Conservation (phyloP, 331 rosid genomes). For the Spiraea crenata region DNA sequence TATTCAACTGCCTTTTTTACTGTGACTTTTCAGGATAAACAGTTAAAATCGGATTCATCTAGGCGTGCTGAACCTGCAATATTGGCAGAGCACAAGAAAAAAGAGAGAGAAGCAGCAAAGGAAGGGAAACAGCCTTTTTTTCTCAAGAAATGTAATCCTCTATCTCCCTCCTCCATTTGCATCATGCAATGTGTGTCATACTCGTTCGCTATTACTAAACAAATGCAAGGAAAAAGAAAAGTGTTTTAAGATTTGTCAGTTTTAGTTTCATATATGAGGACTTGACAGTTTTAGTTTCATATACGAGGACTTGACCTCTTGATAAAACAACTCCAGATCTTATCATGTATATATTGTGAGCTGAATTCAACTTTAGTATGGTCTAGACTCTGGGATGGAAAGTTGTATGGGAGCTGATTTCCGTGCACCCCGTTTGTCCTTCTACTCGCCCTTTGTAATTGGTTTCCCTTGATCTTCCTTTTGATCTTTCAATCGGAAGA, state of each 20-base stretch:
- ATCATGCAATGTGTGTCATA: neutral
- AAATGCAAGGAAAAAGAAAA: neutral
- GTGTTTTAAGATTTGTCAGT: neutral
- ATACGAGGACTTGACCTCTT: neutral
- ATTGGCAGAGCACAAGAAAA: constrained; percentile 72
- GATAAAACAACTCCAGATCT: neutral
- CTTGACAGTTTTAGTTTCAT: neutral
- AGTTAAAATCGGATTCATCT: constrained; percentile 50
- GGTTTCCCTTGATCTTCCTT: no score
- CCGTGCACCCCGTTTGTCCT: no score
- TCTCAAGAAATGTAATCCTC: constrained; percentile 60
- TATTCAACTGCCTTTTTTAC: neutral
- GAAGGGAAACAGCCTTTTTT: constrained; percentile 83
- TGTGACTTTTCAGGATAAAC: constrained; percentile 55
- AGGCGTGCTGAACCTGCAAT: constrained; percentile 46
- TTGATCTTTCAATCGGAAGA: no score
- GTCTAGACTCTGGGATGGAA: neutral
- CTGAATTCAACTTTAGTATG: neutral
- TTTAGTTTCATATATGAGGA: neutral
- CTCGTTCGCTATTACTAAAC: neutral
- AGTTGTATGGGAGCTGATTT: no score
- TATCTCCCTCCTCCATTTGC: neutral
- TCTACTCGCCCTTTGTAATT: no score
- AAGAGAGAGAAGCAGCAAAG: constrained; percentile 82
- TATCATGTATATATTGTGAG: neutral